Evolutionary conservation across 73 alveolate genomes (phyloP).

Genomic region (Paramecium pentaurelia): DNA sequence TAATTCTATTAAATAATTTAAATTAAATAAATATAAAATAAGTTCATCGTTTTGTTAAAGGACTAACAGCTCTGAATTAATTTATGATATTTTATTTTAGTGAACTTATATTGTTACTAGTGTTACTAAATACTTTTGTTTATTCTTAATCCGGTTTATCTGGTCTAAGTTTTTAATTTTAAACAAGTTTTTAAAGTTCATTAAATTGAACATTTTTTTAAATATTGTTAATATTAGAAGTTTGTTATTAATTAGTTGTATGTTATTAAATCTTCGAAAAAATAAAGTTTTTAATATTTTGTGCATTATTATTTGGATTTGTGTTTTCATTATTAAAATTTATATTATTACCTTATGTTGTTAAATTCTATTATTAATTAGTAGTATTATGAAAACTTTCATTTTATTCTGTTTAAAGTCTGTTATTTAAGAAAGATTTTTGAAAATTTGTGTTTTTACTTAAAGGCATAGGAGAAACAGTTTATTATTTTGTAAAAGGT

Average conservation of each 20-base stretch:
- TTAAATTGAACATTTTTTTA: neutral
- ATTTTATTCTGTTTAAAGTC: neutral
- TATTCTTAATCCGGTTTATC: neutral
- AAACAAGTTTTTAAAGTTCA: neutral
- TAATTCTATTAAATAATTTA: neutral
- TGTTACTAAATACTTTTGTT: neutral
- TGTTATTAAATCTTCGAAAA: neutral
- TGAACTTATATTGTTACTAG: neutral
- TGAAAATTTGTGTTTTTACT: neutral
- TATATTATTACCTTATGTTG: neutral
- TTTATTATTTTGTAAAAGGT: neutral
- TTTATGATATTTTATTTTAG: neutral
- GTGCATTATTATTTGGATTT: neutral
- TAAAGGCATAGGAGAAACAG: slow-evolving; percentile 15
- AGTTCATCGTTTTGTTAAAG: neutral
- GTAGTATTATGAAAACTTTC: neutral
- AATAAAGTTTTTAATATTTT: neutral
- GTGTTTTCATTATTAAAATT: neutral
- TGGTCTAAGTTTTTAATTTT: neutral
- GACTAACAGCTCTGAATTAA: slow-evolving; percentile 10
- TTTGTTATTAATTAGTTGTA: neutral
- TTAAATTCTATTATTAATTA: neutral
- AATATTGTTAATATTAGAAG: neutral
- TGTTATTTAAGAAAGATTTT: neutral
- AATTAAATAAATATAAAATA: neutral